phyloP scores from a whole-genome alignment of 768 basidiomycete genomes.

The Tricholoma sp. region DNA sequence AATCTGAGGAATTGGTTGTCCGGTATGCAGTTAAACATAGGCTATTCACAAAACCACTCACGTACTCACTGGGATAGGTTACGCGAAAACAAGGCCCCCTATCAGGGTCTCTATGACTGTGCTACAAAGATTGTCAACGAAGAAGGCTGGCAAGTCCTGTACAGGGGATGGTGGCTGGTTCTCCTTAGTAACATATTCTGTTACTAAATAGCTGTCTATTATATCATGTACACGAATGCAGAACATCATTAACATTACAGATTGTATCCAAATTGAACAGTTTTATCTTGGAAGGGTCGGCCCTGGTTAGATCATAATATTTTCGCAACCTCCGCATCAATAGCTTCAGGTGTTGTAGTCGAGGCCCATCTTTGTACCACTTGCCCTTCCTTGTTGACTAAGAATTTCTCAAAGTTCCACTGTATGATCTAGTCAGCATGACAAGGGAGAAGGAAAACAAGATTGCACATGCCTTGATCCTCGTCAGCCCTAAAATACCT shows the following conservation, averaged over 20 bases:
- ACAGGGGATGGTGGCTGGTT: conserved; percentile 32
- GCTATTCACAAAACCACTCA: not conserved
- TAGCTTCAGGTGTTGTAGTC: conserved; percentile 61
- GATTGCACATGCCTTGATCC: conserved; percentile 59
- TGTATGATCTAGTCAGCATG: conserved; percentile 18
- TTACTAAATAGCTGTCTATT: not conserved
- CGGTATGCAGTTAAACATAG: not conserved
- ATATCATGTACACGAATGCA: not conserved
- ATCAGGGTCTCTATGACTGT: conserved; percentile 25
- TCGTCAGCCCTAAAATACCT: conserved; percentile 62
- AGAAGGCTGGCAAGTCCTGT: conserved; percentile 29
- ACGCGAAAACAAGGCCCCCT: conserved; percentile 23
- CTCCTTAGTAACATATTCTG: conserved; percentile 6
- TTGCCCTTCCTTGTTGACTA: conserved; percentile 72
- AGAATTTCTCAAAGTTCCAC: conserved; percentile 94
- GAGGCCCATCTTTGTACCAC: conserved; percentile 76
- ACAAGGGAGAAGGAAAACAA: not conserved
- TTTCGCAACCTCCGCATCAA: conserved; percentile 62
- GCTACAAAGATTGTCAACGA: conserved; percentile 26
- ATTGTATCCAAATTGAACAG: too few species aligned
- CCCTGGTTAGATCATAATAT: conserved; percentile 32
- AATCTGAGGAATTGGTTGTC: not conserved
- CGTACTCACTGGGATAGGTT: conserved; percentile 13
- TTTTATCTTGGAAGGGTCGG: conserved; percentile 1
- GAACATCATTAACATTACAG: too few species aligned